Conservation (phyloP, 495 filamentous ascomycete species). For the Lasiosphaeris hirsuta region DNA sequence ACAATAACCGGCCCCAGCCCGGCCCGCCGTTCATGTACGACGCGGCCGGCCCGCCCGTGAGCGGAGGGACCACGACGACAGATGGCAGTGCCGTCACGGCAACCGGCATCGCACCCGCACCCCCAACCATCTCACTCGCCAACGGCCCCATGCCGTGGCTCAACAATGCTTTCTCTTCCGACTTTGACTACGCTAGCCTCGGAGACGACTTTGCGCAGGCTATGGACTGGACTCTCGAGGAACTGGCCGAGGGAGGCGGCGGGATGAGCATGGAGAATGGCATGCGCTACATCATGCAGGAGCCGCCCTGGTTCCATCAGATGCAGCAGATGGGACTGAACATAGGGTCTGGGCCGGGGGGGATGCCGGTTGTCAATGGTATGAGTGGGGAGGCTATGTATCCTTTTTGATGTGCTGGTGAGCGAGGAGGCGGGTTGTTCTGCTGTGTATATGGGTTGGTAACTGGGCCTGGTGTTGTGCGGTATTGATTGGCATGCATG, state of each 20-base stretch:
- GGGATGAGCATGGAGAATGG: slow-evolving; percentile 28
- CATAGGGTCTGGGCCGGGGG: neutral
- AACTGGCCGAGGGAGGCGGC: slow-evolving; percentile 28
- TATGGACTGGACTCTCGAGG: slow-evolving; percentile 49
- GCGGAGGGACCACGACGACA: neutral
- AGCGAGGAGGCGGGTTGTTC: too few species aligned
- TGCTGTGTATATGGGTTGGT: too few species aligned
- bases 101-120: neutral
- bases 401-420: too few species aligned
- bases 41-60: neutral
- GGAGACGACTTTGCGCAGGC: slow-evolving; percentile 50
- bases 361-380: neutral
- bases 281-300: slow-evolving; percentile 30
- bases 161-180: slow-evolving; percentile 27
- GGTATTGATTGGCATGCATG: too few species aligned
- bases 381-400: neutral
- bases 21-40: neutral
- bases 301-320: slow-evolving; percentile 16
- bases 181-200: slow-evolving; percentile 36
- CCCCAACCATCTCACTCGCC: neutral
- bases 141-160: slow-evolving; percentile 29
- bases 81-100: slow-evolving; percentile 8
- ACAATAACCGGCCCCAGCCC: neutral
- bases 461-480: too few species aligned
- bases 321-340: slow-evolving; percentile 3